Evolutionary conservation across 345 rosid species (phyloP).

Genomic region (Nephelium lappaceum): DNA sequence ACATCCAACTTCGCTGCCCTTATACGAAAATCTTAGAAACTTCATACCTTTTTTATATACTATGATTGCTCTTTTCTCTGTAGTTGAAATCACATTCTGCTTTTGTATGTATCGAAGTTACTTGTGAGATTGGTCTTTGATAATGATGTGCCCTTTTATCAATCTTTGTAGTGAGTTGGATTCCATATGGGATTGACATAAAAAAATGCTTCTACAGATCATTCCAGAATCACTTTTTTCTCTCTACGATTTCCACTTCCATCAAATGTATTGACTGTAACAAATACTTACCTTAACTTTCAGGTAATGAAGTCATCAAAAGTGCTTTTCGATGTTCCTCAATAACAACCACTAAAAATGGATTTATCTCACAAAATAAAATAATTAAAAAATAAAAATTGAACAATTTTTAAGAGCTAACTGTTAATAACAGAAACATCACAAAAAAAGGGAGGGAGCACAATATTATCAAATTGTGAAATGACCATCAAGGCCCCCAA

Average conservation of each 20-base stretch:
- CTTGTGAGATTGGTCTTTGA: background rate
- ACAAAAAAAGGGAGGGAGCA: slow-evolving; percentile 3
- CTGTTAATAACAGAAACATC: slow-evolving; percentile 4
- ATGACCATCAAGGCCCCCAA: background rate
- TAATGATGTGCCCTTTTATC: too few species aligned
- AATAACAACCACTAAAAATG: too few species aligned
- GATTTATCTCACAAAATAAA: background rate
- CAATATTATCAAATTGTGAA: background rate
- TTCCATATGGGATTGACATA: too few species aligned
- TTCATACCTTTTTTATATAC: background rate
- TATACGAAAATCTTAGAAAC: slow-evolving; percentile 3
- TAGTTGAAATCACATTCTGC: background rate
- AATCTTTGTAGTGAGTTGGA: too few species aligned
- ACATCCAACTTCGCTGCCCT: background rate
- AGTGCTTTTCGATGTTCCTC: background rate
- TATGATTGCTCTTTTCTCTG: background rate
- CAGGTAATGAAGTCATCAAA: background rate
- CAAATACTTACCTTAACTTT: slow-evolving; percentile 9
- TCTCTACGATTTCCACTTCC: background rate
- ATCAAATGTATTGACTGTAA: background rate
- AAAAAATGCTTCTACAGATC: background rate
- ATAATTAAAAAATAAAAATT: too few species aligned
- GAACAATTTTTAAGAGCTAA: background rate
- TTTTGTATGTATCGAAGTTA: background rate
- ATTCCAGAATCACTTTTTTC: slow-evolving; percentile 6